These are phyloP conservation scores for Trichophyton benhamiae DNA, from an alignment of 2,329 filamentous ascomycete species.

Conservation along the genomic window DNA sequence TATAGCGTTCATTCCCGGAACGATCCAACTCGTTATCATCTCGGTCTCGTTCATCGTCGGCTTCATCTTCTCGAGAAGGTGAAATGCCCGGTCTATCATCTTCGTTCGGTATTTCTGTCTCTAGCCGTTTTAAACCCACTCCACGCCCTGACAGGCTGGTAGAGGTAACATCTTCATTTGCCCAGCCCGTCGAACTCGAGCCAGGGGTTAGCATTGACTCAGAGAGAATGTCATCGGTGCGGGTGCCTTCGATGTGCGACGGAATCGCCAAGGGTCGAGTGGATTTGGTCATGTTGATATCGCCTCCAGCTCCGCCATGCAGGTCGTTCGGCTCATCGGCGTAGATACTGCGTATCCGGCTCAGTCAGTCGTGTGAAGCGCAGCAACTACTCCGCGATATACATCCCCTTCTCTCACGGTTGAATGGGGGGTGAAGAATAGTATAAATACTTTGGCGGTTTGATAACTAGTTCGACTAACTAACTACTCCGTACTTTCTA, in stretches of 20 bases:
- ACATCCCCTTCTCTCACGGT: background rate
- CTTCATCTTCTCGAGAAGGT: slow-evolving; percentile 17
- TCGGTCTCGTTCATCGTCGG: slow-evolving; percentile 13
- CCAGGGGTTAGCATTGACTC: slow-evolving; percentile 23
- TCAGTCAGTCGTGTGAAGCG: background rate
- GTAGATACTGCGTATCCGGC: background rate
- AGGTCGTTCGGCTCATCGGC: background rate
- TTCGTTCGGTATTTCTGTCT: slow-evolving; percentile 23
- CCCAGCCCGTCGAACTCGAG: slow-evolving; percentile 19
- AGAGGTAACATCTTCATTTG: slow-evolving; percentile 15
- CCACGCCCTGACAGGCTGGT: slow-evolving; percentile 6
- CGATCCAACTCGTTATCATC: background rate
- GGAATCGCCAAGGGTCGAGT: background rate
- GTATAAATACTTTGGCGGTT: background rate
- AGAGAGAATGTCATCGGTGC: slow-evolving; percentile 5
- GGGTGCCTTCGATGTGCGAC: background rate
- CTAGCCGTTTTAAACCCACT: slow-evolving; percentile 19
- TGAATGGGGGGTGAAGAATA: background rate
- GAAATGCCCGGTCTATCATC: slow-evolving; percentile 12
- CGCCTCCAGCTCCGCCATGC: background rate
- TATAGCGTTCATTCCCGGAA: background rate
- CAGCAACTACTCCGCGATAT: background rate
- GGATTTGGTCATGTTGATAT: slow-evolving; percentile 1
- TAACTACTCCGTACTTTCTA: background rate
- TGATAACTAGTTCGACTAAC: background rate